phyloP scores from a whole-genome alignment of 164 flowering plant species.

The Tinospora cordifolia region DNA sequence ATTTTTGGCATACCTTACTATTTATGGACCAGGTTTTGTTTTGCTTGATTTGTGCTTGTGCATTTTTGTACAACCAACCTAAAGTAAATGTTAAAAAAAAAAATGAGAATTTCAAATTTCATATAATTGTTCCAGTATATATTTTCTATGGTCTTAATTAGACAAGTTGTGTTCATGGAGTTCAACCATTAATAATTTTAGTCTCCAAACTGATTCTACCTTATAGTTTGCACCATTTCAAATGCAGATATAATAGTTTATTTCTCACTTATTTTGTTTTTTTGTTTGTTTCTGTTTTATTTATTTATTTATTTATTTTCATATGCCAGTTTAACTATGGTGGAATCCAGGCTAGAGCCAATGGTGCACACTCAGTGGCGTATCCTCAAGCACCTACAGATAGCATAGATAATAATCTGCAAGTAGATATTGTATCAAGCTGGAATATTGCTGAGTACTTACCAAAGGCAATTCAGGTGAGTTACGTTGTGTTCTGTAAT shows the following conservation, averaged over 20 bases:
- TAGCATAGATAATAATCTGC: constrained; percentile 29
- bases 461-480: constrained; percentile 73
- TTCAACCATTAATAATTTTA: neutral
- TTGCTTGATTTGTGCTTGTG: neutral
- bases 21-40: constrained; percentile 92
- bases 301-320: no score
- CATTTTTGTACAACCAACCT: no score
- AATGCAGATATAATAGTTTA: neutral
- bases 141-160: neutral
- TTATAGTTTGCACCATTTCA: neutral
- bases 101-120: neutral
- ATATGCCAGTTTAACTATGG: constrained; percentile 74
- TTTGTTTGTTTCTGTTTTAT: no score
- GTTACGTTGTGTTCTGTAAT: constrained; percentile 5
- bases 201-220: neutral
- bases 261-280: neutral
- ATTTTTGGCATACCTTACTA: constrained; percentile 85
- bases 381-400: constrained; percentile 20
- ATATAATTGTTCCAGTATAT: no score
- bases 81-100: no score
- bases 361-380: constrained; percentile 16
- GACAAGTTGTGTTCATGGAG: neutral
- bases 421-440: constrained; percentile 71
- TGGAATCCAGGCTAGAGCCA: constrained; percentile 61
- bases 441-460: constrained; percentile 89